Conservation (phyloP, 148 eudicot genomes). For the Rhododendron williamsianum region DNA sequence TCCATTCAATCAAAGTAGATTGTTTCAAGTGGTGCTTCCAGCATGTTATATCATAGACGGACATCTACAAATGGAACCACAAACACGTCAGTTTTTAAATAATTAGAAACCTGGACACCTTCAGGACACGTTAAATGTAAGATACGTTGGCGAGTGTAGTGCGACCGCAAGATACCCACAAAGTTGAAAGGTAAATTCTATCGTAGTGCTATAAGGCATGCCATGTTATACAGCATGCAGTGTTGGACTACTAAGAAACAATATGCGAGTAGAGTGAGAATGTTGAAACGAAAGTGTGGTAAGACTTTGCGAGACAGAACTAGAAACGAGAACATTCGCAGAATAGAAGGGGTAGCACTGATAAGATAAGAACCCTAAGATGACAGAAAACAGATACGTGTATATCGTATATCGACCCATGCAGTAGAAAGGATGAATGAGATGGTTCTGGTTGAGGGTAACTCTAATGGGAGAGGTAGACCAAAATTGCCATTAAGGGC, state of each 20-base stretch:
- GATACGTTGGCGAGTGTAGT: neutral
- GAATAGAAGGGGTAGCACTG: neutral
- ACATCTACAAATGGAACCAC: neutral
- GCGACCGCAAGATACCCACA: neutral
- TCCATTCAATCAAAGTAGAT: neutral
- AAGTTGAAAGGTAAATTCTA: neutral
- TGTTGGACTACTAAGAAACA: neutral
- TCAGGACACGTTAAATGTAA: neutral
- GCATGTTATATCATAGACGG: neutral
- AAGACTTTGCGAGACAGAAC: neutral
- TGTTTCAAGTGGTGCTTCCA: neutral
- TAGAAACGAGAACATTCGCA: too few relatives aligned
- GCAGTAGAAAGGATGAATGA: neutral
- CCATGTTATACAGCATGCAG: neutral
- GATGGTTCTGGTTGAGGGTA: neutral
- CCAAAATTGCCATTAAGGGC: neutral
- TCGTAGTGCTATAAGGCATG: neutral
- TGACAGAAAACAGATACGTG: neutral
- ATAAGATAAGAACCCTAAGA: neutral
- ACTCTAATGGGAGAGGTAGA: neutral
- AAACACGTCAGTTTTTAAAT: neutral
- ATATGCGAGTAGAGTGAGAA: neutral
- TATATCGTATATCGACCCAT: neutral
- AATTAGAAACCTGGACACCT: neutral
- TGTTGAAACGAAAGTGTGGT: neutral